Percentiles rank a stretch among this genome's conserved stretches.
These are phyloP conservation scores for Exophiala mesophila DNA, from an alignment of 2,329 filamentous ascomycete genomes.

Conservation along the genomic window DNA sequence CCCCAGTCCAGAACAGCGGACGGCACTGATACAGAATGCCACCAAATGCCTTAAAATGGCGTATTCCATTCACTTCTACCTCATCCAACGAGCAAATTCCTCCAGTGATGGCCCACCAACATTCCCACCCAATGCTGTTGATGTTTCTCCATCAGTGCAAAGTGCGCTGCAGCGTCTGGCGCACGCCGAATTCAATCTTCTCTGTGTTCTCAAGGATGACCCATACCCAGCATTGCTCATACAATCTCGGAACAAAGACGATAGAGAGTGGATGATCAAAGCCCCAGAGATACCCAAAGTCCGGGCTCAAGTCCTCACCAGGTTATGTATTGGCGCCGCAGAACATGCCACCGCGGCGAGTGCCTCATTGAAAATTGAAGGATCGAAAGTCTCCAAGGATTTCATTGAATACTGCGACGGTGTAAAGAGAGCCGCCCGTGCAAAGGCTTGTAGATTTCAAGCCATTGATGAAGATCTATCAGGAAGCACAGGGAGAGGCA, in stretches of 20 bases:
- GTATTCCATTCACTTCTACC: constrained; percentile 69
- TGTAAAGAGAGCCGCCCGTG: constrained; percentile 67
- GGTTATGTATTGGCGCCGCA: constrained; percentile 79
- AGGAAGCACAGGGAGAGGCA: constrained; percentile 74
- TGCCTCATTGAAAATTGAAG: constrained; percentile 43
- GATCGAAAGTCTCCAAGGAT: constrained; percentile 57
- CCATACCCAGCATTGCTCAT: constrained; percentile 80
- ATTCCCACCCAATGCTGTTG: constrained; percentile 28
- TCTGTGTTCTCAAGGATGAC: constrained; percentile 90
- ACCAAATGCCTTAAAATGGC: constrained; percentile 75
- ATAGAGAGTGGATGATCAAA: constrained; percentile 96
- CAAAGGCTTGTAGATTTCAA: constrained; percentile 84
- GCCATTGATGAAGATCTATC: constrained; percentile 82
- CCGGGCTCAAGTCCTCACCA: constrained; percentile 78
- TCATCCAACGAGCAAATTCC: constrained; percentile 42
- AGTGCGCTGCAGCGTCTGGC: constrained; percentile 52
- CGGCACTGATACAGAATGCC: constrained; percentile 64
- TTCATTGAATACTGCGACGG: constrained; percentile 71
- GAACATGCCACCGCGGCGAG: constrained; percentile 77
- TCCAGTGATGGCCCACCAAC: constrained; percentile 44
- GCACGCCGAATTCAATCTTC: constrained; percentile 80
- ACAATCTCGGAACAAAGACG: constrained; percentile 73
- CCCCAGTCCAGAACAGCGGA: constrained; percentile 61
- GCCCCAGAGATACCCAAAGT: constrained; percentile 83
- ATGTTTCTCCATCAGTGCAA: constrained; percentile 45